Percentiles rank a stretch among this genome's conserved stretches.
Evolutionary conservation across 148 eudicot genomes (phyloP).

Genomic region (Rhododendron mucronatum): DNA sequence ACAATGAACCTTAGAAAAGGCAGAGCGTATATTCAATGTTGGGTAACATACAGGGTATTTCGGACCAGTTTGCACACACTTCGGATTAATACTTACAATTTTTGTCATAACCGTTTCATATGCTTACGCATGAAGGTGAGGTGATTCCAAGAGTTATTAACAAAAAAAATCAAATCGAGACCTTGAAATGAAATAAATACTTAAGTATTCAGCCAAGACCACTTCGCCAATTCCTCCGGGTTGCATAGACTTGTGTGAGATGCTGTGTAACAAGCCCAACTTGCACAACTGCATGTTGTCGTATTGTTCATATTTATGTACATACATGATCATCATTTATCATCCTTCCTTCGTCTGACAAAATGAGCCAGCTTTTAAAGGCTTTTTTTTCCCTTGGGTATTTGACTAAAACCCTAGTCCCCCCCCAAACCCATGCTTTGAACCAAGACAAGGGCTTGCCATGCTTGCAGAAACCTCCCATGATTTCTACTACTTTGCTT

Average conservation of each 20-base stretch:
- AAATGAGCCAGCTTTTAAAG: not conserved
- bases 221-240: no score
- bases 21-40: not conserved
- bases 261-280: not conserved
- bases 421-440: not conserved
- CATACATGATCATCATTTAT: not conserved
- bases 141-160: accelerated
- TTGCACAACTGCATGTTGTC: not conserved
- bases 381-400: not conserved
- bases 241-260: not conserved
- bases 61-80: no score
- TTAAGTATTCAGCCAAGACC: no score
- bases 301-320: not conserved
- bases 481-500: not conserved
- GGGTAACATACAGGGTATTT: no score
- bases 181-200: no score
- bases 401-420: not conserved
- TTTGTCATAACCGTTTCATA: accelerated
- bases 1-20: constrained; percentile 10
- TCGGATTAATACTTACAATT: accelerated
- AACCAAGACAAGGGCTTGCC: not conserved
- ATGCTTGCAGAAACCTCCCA: not conserved
- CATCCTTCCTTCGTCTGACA: not conserved
- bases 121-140: no score
- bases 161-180: no score